phyloP scores from a whole-genome alignment of 495 filamentous ascomycete species.

The Jackrogersella multiformis region DNA sequence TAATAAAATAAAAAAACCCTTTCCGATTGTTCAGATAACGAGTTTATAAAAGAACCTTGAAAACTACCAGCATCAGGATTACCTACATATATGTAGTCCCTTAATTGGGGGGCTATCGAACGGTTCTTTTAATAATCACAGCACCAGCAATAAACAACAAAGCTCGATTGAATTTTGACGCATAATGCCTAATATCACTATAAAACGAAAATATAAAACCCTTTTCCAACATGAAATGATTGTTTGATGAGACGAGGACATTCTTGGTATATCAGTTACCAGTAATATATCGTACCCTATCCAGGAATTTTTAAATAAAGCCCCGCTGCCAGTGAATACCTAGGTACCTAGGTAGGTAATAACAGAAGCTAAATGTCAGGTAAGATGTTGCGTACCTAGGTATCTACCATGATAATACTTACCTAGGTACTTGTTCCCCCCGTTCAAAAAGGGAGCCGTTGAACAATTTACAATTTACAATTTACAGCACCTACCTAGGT shows the following conservation, averaged over 20 bases:
- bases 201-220: not conserved
- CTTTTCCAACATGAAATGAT: not conserved
- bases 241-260: too few species aligned
- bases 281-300: not conserved
- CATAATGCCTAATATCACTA: not conserved
- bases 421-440: too few species aligned
- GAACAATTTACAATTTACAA: too few species aligned
- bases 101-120: not conserved
- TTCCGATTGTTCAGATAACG: constrained; percentile 2
- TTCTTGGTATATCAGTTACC: not conserved
- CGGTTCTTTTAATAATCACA: not conserved
- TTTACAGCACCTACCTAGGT: too few species aligned
- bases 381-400: not conserved
- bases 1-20: not conserved
- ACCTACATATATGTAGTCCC: too few species aligned
- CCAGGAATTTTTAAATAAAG: constrained; percentile 20
- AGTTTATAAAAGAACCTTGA: too few species aligned
- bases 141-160: not conserved
- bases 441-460: too few species aligned
- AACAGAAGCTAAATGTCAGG: too few species aligned
- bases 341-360: constrained; percentile 6
- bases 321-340: constrained; percentile 25
- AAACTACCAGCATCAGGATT: not conserved
- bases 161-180: not conserved
- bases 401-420: too few species aligned